Conservation (phyloP, 2,329 filamentous ascomycete genomes). For the Orbilia oligospora region DNA sequence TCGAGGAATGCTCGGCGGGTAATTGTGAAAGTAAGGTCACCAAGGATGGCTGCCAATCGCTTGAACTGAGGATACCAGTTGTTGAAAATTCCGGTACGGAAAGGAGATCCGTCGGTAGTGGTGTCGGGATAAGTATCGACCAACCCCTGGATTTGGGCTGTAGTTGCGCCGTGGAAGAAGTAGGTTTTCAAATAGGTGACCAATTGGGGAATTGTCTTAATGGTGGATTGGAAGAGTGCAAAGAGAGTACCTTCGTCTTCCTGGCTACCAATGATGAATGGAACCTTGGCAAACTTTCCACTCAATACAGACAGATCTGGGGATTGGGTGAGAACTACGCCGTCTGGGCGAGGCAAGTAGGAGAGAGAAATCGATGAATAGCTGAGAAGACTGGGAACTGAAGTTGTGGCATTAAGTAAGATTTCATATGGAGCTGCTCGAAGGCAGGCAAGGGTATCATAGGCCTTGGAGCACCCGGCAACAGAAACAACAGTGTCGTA, state of each 20-base stretch:
- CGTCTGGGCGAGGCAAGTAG: constrained; percentile 71
- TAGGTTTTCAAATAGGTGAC: constrained; percentile 74
- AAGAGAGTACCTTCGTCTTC: constrained; percentile 79
- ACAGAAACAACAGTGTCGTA: constrained; percentile 76
- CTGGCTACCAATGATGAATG: constrained; percentile 76
- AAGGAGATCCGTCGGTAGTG: constrained; percentile 76
- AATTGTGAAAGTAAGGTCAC: constrained; percentile 73
- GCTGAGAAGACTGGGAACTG: constrained; percentile 75
- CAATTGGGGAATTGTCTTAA: constrained; percentile 75
- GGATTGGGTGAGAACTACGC: constrained; percentile 77
- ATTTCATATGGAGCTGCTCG: constrained; percentile 74
- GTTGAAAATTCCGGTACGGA: constrained; percentile 78
- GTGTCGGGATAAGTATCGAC: constrained; percentile 76
- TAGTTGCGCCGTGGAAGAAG: constrained; percentile 75
- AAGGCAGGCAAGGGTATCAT: constrained; percentile 77
- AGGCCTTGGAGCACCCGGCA: constrained; percentile 73
- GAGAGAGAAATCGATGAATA: constrained; percentile 73
- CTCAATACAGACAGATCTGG: constrained; percentile 76
- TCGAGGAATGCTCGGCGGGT: constrained; percentile 78
- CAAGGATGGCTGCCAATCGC: constrained; percentile 72
- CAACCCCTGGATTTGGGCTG: constrained; percentile 71
- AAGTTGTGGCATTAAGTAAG: constrained; percentile 71
- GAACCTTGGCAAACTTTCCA: constrained; percentile 76
- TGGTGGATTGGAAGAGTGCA: constrained; percentile 77
- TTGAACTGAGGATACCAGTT: constrained; percentile 78